Conservation (phyloP, 2,329 filamentous ascomycete species). For the Cadophora luteo-olivacea region DNA sequence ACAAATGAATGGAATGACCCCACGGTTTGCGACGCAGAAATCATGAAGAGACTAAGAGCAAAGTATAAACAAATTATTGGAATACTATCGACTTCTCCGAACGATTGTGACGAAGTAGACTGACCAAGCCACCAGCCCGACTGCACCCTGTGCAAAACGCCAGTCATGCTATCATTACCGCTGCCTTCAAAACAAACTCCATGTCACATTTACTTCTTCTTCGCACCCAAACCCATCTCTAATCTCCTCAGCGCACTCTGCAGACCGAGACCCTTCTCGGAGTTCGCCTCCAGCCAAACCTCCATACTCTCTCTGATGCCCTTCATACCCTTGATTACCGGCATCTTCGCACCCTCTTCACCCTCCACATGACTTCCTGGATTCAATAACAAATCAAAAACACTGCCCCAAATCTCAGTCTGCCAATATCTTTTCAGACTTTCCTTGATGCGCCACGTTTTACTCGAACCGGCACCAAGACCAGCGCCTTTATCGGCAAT, state of each 20-base stretch:
- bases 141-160: neutral
- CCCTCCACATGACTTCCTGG: slow-evolving; percentile 69
- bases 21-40: too few relatives aligned
- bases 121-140: too few relatives aligned
- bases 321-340: slow-evolving; percentile 74
- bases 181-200: neutral
- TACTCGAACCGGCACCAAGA: slow-evolving; percentile 59
- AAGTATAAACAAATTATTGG: neutral
- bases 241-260: slow-evolving; percentile 72
- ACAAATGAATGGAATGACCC: too few relatives aligned
- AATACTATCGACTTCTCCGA: neutral
- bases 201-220: slow-evolving; percentile 31
- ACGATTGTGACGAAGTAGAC: too few relatives aligned
- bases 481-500: slow-evolving; percentile 59
- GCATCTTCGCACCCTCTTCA: slow-evolving; percentile 74
- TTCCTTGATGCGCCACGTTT: slow-evolving; percentile 82
- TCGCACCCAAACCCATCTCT: slow-evolving; percentile 47
- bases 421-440: slow-evolving; percentile 96
- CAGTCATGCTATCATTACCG: slow-evolving; percentile 19
- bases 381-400: slow-evolving; percentile 88
- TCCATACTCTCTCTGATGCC: slow-evolving; percentile 81
- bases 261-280: slow-evolving; percentile 79
- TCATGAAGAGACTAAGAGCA: neutral
- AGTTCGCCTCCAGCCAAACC: slow-evolving; percentile 78
- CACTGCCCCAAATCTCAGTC: slow-evolving; percentile 83